Base-by-base conservation (phyloP, 1,139 yeast species). In the Protomyces inundatus region DNA sequence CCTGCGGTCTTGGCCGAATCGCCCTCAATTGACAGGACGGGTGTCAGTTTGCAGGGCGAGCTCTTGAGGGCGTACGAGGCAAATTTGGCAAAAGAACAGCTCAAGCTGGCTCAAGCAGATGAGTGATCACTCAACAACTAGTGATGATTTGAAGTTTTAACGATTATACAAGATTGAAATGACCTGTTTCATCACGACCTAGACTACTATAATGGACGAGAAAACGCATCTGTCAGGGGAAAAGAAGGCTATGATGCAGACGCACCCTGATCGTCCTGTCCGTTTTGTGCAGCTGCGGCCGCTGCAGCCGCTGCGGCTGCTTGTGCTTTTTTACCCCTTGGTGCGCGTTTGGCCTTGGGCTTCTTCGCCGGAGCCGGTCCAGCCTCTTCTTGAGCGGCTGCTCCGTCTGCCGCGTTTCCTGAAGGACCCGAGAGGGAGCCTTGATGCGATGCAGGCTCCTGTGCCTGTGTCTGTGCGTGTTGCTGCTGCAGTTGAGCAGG, bases 401-500 rank as follows among this genome's bases (percentile, higher is more conserved):
- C 9, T 9, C 16, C 48, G n/a, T 14, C 32, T 16, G 32, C 9
- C 48, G 9, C 48, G 23, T 23, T 23, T 23, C 23, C 23, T 23
- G 23, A 23, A 23, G 23, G 23, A 23, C 23, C 23, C 2, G 23
- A 23, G 23, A 23, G 23, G 23, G 23, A 23, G 1, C 23, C 23
- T 23, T 23, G 23, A 23, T 23, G 23, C 23, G 23, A 23, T 23
- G 23, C 23, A 23, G 23, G 23, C 2, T 23, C 23, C 2, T 23
- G 23, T 23, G 23, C 23, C 30, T 54, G 58, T 23, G n/a, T n/a
- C n/a, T n/a, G n/a, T n/a, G n/a, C n/a, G n/a, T 40, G 58, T 7
- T 54, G 55, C 12, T 53, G 58, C 39, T 54, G 58, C 35, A n/a
- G 50, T 12, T 32, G 51, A 12, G 55, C 23, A 23, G 16, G 6